These are phyloP conservation scores for Isatis tinctoria DNA, from an alignment of 345 rosid species.

Conservation along the genomic window DNA sequence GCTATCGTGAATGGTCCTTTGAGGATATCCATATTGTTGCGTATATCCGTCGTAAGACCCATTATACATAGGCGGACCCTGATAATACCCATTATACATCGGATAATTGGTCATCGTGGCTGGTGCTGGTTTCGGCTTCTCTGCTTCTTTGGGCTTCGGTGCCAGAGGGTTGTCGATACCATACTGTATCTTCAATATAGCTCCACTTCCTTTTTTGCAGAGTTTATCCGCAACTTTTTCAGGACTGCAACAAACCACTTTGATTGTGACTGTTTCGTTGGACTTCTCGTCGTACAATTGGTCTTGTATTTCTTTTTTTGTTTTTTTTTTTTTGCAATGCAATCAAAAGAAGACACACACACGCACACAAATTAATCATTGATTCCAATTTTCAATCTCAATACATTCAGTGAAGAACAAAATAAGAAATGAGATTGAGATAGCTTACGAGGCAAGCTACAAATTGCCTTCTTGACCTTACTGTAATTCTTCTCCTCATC, in stretches of 20 bases:
- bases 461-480: too few relatives aligned
- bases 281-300: slow-evolving; percentile 52
- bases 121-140: background rate
- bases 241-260: slow-evolving; percentile 64
- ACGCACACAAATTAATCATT: background rate
- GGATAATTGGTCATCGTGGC: background rate
- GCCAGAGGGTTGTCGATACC: slow-evolving; percentile 3
- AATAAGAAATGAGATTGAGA: too few relatives aligned
- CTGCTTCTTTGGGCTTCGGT: background rate
- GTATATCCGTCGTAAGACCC: background rate
- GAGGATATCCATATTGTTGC: slow-evolving; percentile 2
- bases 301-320: slow-evolving; percentile 40
- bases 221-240: slow-evolving; percentile 51
- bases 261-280: slow-evolving; percentile 47
- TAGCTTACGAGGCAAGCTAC: too few relatives aligned
- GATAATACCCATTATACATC: too few relatives aligned
- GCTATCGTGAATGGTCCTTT: slow-evolving; percentile 38
- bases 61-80: background rate
- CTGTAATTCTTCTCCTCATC: too few relatives aligned
- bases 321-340: background rate
- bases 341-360: background rate
- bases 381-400: background rate
- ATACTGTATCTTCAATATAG: slow-evolving; percentile 38
- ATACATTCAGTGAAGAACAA: too few relatives aligned
- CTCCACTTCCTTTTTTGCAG: slow-evolving; percentile 40